Base-by-base conservation (phyloP, 2,329 filamentous ascomycete species). In the Alternaria ventricosa region DNA sequence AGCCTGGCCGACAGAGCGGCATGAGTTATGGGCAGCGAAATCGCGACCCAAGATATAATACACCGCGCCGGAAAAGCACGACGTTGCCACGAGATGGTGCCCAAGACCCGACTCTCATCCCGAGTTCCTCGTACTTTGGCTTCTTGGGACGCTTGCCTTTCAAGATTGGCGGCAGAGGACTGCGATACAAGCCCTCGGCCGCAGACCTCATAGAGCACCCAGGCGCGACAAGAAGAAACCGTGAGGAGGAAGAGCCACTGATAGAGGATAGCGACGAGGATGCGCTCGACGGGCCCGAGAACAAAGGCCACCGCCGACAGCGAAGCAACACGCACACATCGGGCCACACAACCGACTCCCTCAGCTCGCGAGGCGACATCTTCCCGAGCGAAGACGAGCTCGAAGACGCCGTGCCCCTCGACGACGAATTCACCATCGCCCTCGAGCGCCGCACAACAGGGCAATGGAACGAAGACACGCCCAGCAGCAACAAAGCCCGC, bases 191-290 rank as follows among this genome's bases (percentile, higher is more conserved):
- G 77, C 95, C 95, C 30, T 96, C 92, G 60, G 94, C 93, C 28
- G 94, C 95, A 53, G 93, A 97, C 81, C 80, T 98, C 66, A 93
- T 94, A 73, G 95, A 97, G 63, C 91, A 97, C 70, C 93, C 94
- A 2, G 89, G 90, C 20, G 82, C 82, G n/a, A 69, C 78, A 27
- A 79, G 80, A 54, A 71, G 82, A 13, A 75, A 81, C 68, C 59
- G 83, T 53, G 92, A 96, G 72, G 86, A 86, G 33, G 88, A 92
- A 68, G 85, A 86, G 50, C 92, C 93, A 8, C 80, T 97, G 55
- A 85, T 97, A 57, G 87, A 88, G 63, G 86, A 86, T n/a, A 82
- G 83, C 50, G 88, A 88, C 22, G 84, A 86, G 58, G 78, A 73
- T 13, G 76, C 66, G 5, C 63, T 66, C 27, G 36, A 68, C 57